Conservation (phyloP, 2,329 filamentous ascomycete genomes). For the Geosmithia putterillii region DNA sequence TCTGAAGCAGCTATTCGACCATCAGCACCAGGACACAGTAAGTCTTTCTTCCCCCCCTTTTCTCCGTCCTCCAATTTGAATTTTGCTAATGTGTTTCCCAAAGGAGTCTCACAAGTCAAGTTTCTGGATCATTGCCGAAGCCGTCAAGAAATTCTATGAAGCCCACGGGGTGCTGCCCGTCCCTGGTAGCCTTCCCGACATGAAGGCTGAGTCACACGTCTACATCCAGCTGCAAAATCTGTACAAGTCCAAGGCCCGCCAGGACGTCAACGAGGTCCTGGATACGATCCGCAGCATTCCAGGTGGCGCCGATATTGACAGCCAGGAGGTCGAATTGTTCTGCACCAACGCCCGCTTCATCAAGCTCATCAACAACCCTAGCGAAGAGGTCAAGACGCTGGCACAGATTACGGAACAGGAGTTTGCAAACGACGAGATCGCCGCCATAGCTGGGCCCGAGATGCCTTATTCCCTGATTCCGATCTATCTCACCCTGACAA, state of each 20-base stretch:
- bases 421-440: slow-evolving; percentile 39
- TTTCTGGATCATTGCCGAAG: slow-evolving; percentile 85
- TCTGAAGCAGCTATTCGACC: slow-evolving; percentile 67
- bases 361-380: slow-evolving; percentile 60
- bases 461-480: slow-evolving; percentile 49
- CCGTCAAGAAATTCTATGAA: slow-evolving; percentile 64
- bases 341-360: slow-evolving; percentile 93
- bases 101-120: slow-evolving; percentile 37
- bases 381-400: slow-evolving; percentile 30
- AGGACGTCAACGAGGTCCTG: slow-evolving; percentile 66
- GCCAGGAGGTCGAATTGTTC: slow-evolving; percentile 74
- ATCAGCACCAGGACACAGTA: slow-evolving; percentile 39
- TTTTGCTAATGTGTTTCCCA: no score
- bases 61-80: no score
- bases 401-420: slow-evolving; percentile 44
- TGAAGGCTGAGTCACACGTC: slow-evolving; percentile 87
- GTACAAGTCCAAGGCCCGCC: slow-evolving; percentile 78
- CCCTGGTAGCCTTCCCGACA: slow-evolving; percentile 81
- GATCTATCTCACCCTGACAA: slow-evolving; percentile 55
- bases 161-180: slow-evolving; percentile 66
- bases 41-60: slow-evolving; percentile 10
- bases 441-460: slow-evolving; percentile 29
- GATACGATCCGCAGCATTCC: slow-evolving; percentile 42
- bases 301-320: slow-evolving; percentile 42
- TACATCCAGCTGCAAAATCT: slow-evolving; percentile 87